Base-by-base conservation (phyloP, 2,329 filamentous ascomycete species). In the Neofusicoccum laricinum region DNA sequence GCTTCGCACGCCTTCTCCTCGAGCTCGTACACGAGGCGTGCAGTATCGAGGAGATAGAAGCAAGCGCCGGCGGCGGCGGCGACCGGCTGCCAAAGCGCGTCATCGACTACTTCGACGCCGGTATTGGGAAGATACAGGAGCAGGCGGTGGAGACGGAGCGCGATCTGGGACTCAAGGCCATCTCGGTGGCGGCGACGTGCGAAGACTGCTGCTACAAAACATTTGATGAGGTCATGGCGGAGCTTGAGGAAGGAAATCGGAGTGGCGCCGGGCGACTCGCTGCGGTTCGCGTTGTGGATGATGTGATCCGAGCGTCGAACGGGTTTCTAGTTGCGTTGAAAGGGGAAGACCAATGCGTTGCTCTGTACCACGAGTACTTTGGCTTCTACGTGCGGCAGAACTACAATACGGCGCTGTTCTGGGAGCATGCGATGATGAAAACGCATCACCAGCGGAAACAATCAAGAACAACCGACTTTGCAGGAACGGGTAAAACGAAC, bases 51-150 rank as follows among this genome's bases (percentile, higher is more conserved):
- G 36, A 21, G 1, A n/a, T 55, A 6, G 17, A 41, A 11, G 12
- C 17, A 1, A 12, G 19, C 17, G 36, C 17, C 11, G 21, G 46
- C 1, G 46, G 46, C 8, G 30, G 15, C 2, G 36, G 36, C 25
- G 63, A 65, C 32, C 43, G 63, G 25, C n/a, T 61, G 34, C 63
- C 63, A 1, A n/a, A 8, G 14, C 61, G 48, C 46, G 11, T 61
- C 43, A 21, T 65, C n/a, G 55, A 41, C 15, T 48, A 36, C 21
- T 65, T 65, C 19, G 46, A 61, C 43, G 55, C 30, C 7, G 45
- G n/a, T 15, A 61, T 65, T 7, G 6, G 25, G 7, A n/a, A 36
- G 10, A 61, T 65, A 4, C 51, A 61, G 17, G 10, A n/a, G 19
- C 43, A 53, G 10, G 30, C 63, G 6, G 25, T 19, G 15, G 2